Percentiles rank a stretch among this genome's conserved stretches.
Conservation (phyloP, 768 basidiomycete species). For the Boletus subcaerulescens region DNA sequence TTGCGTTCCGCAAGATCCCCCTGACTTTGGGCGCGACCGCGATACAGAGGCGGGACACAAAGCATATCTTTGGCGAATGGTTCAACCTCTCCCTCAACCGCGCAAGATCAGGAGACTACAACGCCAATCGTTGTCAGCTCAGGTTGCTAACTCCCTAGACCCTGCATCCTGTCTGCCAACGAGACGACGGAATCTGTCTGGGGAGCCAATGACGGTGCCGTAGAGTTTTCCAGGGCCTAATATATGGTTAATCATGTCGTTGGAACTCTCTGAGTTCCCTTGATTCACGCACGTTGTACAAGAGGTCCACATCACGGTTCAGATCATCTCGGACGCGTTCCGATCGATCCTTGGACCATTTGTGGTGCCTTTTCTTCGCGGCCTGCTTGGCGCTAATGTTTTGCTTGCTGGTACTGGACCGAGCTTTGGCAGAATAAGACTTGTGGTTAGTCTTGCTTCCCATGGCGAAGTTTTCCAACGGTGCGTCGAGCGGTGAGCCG, state of each 20-base stretch:
- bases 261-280: not conserved
- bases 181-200: constrained; percentile 6
- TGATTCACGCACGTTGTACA: constrained; percentile 25
- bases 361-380: constrained; percentile 21
- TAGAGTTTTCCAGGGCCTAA: constrained; percentile 13
- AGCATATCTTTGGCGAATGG: not conserved
- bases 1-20: too few species aligned
- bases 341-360: constrained; percentile 23
- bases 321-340: constrained; percentile 26
- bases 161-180: constrained; percentile 21
- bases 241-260: not conserved
- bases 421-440: constrained; percentile 1
- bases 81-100: not conserved
- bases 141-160: constrained; percentile 14
- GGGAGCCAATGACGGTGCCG: not conserved
- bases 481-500: not conserved
- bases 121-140: not conserved
- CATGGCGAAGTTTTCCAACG: not conserved
- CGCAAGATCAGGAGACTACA: not conserved
- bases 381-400: constrained; percentile 8
- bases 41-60: not conserved
- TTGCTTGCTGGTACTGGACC: constrained; percentile 7
- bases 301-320: constrained; percentile 21
- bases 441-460: constrained; percentile 2
- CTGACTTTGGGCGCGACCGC: not conserved